Conservation (phyloP, 1,139 yeast species). For the Eremothecium cymbalariae region DNA sequence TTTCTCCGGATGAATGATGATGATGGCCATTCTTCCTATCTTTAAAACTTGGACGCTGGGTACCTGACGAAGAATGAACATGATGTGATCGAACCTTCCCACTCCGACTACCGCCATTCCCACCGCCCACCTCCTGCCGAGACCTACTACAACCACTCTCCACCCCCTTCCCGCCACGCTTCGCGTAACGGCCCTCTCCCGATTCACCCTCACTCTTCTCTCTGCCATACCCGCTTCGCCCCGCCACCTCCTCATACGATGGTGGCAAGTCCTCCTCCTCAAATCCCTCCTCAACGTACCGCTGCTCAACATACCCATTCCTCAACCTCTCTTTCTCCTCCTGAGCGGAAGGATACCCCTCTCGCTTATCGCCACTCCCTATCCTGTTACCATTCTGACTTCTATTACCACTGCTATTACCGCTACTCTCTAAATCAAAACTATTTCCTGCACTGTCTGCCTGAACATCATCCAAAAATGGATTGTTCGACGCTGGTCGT, state of each 20-base stretch:
- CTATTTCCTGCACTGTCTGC: background rate
- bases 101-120: slow-evolving; percentile 3
- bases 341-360: slow-evolving; percentile 28
- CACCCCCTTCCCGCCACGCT: slow-evolving; percentile 2
- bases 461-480: slow-evolving; percentile 25
- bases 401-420: slow-evolving; percentile 4
- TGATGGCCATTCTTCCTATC: slow-evolving; percentile 12
- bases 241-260: slow-evolving; percentile 63
- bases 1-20: slow-evolving; percentile 8
- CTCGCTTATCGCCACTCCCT: slow-evolving; percentile 13
- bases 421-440: no score
- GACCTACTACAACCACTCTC: slow-evolving; percentile 6
- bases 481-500: slow-evolving; percentile 27
- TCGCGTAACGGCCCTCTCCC: slow-evolving; percentile 5
- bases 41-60: no score
- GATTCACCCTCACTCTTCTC: slow-evolving; percentile 35
- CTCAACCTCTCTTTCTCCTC: slow-evolving; percentile 31
- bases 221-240: slow-evolving; percentile 41
- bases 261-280: slow-evolving; percentile 39
- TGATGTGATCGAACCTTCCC: background rate
- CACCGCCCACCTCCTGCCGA: slow-evolving; percentile 1
- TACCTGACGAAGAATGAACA: slow-evolving; percentile 3
- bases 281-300: slow-evolving; percentile 7
- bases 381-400: slow-evolving; percentile 1
- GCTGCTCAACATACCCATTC: slow-evolving; percentile 23